Conservation (phyloP, 331 rosid genomes). For the Telfairia occidentalis region DNA sequence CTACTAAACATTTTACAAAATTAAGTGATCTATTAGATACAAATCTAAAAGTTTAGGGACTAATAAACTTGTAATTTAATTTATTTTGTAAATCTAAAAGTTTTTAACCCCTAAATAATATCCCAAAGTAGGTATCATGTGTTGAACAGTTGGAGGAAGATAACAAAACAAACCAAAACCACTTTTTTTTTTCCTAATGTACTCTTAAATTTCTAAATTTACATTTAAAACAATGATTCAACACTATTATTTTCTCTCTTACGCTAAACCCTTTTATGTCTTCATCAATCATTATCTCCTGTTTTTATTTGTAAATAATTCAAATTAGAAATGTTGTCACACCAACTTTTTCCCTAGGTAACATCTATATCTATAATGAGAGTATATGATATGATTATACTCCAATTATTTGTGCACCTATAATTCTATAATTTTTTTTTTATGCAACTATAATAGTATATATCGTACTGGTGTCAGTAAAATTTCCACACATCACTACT, state of each 20-base stretch:
- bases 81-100: too few species aligned
- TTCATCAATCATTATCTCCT: conserved; percentile 45
- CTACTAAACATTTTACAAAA: too few species aligned
- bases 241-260: conserved; percentile 19
- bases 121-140: neutral
- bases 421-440: neutral
- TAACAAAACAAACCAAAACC: neutral
- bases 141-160: neutral
- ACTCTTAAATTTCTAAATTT: neutral
- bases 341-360: conserved; percentile 24
- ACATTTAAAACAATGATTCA: neutral
- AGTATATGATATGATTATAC: neutral
- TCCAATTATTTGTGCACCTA: neutral
- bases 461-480: neutral
- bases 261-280: conserved; percentile 58
- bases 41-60: too few species aligned
- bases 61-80: too few species aligned
- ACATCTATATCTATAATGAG: neutral
- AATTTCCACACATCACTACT: neutral
- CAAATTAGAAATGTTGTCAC: conserved; percentile 28
- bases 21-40: too few species aligned
- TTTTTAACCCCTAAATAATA: too few species aligned
- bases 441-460: neutral
- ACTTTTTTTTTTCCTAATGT: neutral
- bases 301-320: conserved; percentile 13